These are phyloP conservation scores for Colletotrichum limetticola DNA, from an alignment of 2,329 filamentous ascomycete genomes.

Conservation along the genomic window DNA sequence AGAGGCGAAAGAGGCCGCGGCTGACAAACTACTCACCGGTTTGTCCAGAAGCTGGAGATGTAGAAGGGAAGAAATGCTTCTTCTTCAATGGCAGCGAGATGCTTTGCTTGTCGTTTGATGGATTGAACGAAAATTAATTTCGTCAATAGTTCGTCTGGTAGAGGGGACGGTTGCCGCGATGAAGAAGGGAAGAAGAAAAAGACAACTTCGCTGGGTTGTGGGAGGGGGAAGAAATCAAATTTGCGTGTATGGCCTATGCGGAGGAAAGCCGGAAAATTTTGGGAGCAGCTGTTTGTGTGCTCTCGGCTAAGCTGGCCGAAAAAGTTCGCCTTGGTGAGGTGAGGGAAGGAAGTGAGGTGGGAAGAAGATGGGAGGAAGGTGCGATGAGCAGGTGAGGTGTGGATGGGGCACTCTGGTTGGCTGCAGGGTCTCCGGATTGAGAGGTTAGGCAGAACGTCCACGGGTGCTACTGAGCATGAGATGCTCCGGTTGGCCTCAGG, in stretches of 20 bases:
- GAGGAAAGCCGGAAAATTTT: background rate
- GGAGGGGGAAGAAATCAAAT: background rate
- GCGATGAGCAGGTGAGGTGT: background rate
- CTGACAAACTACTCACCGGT: background rate
- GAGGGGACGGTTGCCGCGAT: background rate
- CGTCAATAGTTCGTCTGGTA: background rate
- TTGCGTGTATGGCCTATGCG: background rate
- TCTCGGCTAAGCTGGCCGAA: conserved; percentile 27
- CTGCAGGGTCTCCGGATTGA: background rate
- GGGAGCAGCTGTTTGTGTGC: background rate
- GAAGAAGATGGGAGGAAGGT: conserved; percentile 11
- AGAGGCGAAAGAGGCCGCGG: background rate
- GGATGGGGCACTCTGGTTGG: background rate
- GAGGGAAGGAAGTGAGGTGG: conserved; percentile 5
- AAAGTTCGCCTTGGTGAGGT: background rate
- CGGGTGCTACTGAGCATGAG: background rate
- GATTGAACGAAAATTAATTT: background rate
- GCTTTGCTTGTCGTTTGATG: background rate
- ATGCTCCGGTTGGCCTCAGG: background rate
- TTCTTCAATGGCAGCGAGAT: background rate
- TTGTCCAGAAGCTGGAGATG: background rate
- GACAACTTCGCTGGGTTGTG: background rate
- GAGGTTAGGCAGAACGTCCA: background rate
- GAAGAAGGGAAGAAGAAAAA: conserved; percentile 2
- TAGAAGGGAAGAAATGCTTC: background rate